A percentile compares a stretch with the other conserved stretches of the same genome.
Conservation (phyloP, 2,329 filamentous ascomycete species). For the Microcera coccophila region DNA sequence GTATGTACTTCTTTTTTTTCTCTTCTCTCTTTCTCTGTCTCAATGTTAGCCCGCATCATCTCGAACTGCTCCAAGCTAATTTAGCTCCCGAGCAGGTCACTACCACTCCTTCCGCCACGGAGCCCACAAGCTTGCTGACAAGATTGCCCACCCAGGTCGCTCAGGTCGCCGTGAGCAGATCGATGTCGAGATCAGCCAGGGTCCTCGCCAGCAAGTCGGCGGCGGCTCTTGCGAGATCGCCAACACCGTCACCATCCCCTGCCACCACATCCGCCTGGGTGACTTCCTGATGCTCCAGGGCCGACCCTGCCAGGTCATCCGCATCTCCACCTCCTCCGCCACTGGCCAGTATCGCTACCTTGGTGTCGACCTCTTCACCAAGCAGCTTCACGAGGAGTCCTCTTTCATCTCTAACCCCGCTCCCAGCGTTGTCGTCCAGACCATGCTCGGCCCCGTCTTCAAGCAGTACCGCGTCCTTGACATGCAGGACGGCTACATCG, state of each 20-base stretch:
- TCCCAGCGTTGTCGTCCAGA: slow-evolving; percentile 96
- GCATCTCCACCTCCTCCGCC: slow-evolving; percentile 95
- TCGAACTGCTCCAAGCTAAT: neutral
- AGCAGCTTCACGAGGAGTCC: slow-evolving; percentile 98
- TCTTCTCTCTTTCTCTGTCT: slow-evolving; percentile 6
- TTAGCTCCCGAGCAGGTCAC: slow-evolving; percentile 42
- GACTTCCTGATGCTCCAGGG: slow-evolving; percentile 99
- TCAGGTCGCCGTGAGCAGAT: slow-evolving; percentile 47
- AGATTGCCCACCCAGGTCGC: slow-evolving; percentile 46
- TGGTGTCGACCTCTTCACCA: slow-evolving; percentile 99
- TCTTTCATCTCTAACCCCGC: slow-evolving; percentile 96
- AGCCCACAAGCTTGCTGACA: slow-evolving; percentile 55
- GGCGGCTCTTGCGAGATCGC: slow-evolving; percentile 40
- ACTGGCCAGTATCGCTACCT: slow-evolving; percentile 99
- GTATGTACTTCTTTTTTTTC: slow-evolving; percentile 37
- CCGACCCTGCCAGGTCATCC: slow-evolving; percentile 99
- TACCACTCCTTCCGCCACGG: slow-evolving; percentile 57
- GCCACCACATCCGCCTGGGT: slow-evolving; percentile 98
- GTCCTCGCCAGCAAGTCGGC: slow-evolving; percentile 26
- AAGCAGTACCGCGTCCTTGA: slow-evolving; percentile 99
- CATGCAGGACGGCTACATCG: slow-evolving; percentile 79
- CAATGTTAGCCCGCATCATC: neutral
- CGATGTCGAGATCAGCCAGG: slow-evolving; percentile 42
- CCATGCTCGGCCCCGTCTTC: slow-evolving; percentile 98
- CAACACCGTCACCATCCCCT: slow-evolving; percentile 96